Evolutionary conservation across 2,329 filamentous ascomycete genomes (phyloP), one percentile per base, ranked within the genome.

Genomic region (Colletotrichum karsti): DNA sequence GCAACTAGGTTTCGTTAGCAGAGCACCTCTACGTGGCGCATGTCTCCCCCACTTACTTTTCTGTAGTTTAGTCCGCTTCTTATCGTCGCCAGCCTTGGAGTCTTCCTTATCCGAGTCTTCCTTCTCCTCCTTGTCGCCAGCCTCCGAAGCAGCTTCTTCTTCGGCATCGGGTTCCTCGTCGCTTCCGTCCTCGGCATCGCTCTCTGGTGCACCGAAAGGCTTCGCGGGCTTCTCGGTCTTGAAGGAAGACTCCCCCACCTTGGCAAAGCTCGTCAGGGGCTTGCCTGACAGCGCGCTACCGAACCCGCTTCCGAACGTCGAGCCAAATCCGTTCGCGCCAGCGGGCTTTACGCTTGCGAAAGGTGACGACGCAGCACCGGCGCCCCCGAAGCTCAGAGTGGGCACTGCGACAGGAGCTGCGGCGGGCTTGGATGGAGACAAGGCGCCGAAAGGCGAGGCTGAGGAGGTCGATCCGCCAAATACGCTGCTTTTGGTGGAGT

Each of bases 191-290:
- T 89, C 88, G 3, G 82, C 85, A 54, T 91, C 90, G 67, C 88
- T 91, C 41, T 90, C 90, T 2, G 93, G 88, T 12, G 93, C 92
- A 33, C 94, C 94, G 76, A 97, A 96, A 0, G 93, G 87, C 78
- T 89, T 93, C 4, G 87, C 85, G 13, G 89, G 84, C 77, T 92
- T 93, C 67, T 85, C 84, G 65, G 83, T 88, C 74, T 83, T 85
- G 41, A 86, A 79, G 12, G 80, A 81, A 20, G 80, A 81, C 37
- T 81, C 80, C 56, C 86, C 88, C 22, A 90, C 85, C 50, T 90
- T 90, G 44, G 90, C 93, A 79, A 97, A 97, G 72, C 87, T 92
- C 2, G 87, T 86, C 9, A 94, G 79, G 1, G 78, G 74, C 69
- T 85, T 86, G 33, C 82, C 81, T 0, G 78, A 73, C 6, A 86